Evolutionary conservation across 2,329 filamentous ascomycete genomes (phyloP), one percentile per base, ranked within the genome.

Genomic region (Dothideomycetes sp.): DNA sequence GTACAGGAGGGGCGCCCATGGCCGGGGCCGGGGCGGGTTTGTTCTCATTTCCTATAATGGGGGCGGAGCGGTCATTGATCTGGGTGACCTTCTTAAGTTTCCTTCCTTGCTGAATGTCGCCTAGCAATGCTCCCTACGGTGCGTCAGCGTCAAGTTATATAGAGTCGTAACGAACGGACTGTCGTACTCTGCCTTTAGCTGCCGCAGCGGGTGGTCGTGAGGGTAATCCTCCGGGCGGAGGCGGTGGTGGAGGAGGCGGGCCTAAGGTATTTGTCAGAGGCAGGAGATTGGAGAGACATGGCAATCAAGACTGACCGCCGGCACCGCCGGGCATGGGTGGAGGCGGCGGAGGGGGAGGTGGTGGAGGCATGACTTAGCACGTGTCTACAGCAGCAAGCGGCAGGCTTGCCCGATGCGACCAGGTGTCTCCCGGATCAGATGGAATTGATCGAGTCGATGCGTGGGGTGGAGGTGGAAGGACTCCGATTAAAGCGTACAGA

Each of bases 51-150:
- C 62, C 73, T 41, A 95, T 60, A 37, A 73, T 52, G 1, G 89
- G 89, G 5, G 85, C 85, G 16, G 88, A 95, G 60, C 89, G 80
- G 61, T 96, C 89, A 63, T 96, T 95, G 50, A 88, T 84, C 41
- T 86, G 80, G 22, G 85, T 56, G 40, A 68, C 72, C 62, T 94
- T 95, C 63, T 83, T 94, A 43, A 96, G 70, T 45, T 69, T 66
- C 49, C 66, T 72, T 48, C 89, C 91, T 61, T 93, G 94, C 49
- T 70, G 68, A 51, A 98, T 98, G 61, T 96, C 89, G 54, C 77
- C 73, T 33, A 96, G 75, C 27, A 98, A 72, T 40, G 89, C 88
- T 52, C 81, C 81, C 89, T 96, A 52, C 33, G 12, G 11, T n/a
- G 9, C 2, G n/a, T 43, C 37, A 39, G 34, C 16, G n/a, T 12